Conservation (phyloP, 2,329 filamentous ascomycete species). For the Trichophaea hybrida region DNA sequence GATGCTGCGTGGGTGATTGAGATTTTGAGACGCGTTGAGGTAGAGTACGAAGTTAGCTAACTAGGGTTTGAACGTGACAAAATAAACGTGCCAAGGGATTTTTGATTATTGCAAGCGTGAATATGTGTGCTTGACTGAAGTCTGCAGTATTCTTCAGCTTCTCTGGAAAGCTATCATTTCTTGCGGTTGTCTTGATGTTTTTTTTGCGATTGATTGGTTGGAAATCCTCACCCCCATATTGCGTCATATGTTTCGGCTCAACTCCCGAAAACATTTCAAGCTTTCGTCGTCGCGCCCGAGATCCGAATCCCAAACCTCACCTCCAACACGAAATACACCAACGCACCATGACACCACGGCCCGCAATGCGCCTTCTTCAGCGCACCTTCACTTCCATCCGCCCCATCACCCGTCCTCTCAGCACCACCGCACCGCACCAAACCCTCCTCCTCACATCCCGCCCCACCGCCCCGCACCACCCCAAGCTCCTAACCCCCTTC, state of each 20-base stretch:
- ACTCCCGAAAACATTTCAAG: neutral
- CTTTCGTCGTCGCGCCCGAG: neutral
- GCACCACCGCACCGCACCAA: neutral
- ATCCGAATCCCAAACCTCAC: neutral
- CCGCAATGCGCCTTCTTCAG: neutral
- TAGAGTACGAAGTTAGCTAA: too few relatives aligned
- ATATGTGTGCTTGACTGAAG: too few relatives aligned
- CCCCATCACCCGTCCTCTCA: neutral
- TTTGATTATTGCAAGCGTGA: too few relatives aligned
- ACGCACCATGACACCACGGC: neutral
- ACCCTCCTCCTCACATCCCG: neutral
- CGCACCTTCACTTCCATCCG: neutral
- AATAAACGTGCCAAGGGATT: too few relatives aligned
- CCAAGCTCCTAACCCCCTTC: neutral
- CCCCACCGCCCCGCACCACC: neutral
- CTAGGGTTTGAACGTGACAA: too few relatives aligned
- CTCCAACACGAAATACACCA: neutral
- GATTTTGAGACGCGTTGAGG: too few relatives aligned
- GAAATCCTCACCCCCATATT: neutral
- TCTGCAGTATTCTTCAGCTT: too few relatives aligned
- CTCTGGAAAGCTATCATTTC: too few relatives aligned
- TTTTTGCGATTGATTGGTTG: neutral
- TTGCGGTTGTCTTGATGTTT: too few relatives aligned
- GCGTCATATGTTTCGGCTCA: neutral
- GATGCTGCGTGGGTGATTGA: neutral